Evolutionary conservation across 805 yeast genomes (phyloP).

Genomic region (Cyberlindnera mycetangii): DNA sequence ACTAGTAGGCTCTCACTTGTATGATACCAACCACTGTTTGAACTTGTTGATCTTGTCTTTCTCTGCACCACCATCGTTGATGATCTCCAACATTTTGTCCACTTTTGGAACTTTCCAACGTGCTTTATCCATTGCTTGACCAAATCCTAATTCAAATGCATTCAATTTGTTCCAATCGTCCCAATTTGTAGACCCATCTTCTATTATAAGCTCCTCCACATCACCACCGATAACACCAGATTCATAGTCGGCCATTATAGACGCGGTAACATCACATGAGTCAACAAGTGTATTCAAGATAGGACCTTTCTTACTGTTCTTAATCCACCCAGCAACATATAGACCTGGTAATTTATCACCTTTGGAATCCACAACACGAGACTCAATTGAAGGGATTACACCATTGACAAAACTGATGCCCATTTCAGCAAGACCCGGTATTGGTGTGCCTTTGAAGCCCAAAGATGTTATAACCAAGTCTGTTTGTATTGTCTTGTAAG

Average conservation of each 20-base stretch:
- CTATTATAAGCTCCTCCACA: constrained; percentile 29
- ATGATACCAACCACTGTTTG: constrained; percentile 10
- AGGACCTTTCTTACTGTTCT: constrained; percentile 83
- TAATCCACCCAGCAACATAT: constrained; percentile 90
- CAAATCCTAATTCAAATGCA: constrained; percentile 46
- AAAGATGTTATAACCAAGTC: constrained; percentile 77
- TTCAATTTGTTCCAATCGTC: constrained; percentile 62
- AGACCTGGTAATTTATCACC: constrained; percentile 41
- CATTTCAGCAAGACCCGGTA: constrained; percentile 48
- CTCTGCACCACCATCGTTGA: constrained; percentile 6
- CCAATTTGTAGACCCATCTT: constrained; percentile 53
- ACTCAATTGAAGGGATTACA: constrained; percentile 43
- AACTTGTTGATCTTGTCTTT: constrained; percentile 4
- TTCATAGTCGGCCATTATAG: constrained; percentile 54
- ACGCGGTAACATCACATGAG: constrained; percentile 70
- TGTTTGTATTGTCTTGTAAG: constrained; percentile 34
- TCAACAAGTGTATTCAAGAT: constrained; percentile 89
- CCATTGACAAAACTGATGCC: constrained; percentile 48
- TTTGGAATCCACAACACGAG: constrained; percentile 36
- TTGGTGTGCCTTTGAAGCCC: constrained; percentile 73
- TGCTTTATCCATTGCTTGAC: constrained; percentile 46
- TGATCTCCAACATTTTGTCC: constrained; percentile 46
- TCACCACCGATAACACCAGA: constrained; percentile 20
- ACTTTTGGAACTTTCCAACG: constrained; percentile 53
- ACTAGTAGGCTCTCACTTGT: no score